Conservation (phyloP, 225 moss, liverwort and hornwort species). For the Neckera pumila region DNA sequence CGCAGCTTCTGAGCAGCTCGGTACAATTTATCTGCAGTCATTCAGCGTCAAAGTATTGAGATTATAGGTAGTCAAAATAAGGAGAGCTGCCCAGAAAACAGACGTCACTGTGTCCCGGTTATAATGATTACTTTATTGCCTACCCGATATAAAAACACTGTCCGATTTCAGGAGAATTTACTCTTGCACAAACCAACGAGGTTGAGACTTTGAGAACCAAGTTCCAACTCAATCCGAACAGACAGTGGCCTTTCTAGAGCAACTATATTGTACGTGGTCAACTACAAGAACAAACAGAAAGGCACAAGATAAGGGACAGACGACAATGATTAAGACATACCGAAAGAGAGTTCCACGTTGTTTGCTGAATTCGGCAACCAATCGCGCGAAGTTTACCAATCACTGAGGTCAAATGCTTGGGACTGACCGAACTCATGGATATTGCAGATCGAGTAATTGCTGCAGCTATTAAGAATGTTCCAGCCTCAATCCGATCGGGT, state of each 20-base stretch:
- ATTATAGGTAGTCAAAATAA: not conserved
- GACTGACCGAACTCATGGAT: slow-evolving; percentile 72
- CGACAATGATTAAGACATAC: slow-evolving; percentile 16
- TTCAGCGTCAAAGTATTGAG: not conserved
- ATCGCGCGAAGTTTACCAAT: slow-evolving; percentile 56
- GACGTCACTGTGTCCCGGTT: not conserved
- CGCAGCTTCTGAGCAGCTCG: slow-evolving; percentile 35
- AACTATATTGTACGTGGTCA: not conserved
- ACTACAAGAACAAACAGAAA: not conserved
- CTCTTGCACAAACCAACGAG: not conserved
- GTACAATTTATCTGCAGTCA: slow-evolving; percentile 68
- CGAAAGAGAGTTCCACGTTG: slow-evolving; percentile 53
- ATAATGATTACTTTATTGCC: not conserved
- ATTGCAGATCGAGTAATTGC: slow-evolving; percentile 87
- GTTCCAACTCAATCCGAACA: not conserved
- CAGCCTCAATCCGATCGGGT: slow-evolving; percentile 95
- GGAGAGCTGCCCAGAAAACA: not conserved
- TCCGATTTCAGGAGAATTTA: not conserved
- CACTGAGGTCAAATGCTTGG: slow-evolving; percentile 70
- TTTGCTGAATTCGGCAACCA: slow-evolving; percentile 75
- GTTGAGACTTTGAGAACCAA: not conserved
- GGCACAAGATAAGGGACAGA: not conserved
- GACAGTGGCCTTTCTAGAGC: not conserved
- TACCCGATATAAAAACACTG: not conserved
- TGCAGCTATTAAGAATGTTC: slow-evolving; percentile 90